Evolutionary conservation across 257 asterid species (phyloP), one percentile per base, ranked within the genome.

Genomic region (Solanum piurae): DNA sequence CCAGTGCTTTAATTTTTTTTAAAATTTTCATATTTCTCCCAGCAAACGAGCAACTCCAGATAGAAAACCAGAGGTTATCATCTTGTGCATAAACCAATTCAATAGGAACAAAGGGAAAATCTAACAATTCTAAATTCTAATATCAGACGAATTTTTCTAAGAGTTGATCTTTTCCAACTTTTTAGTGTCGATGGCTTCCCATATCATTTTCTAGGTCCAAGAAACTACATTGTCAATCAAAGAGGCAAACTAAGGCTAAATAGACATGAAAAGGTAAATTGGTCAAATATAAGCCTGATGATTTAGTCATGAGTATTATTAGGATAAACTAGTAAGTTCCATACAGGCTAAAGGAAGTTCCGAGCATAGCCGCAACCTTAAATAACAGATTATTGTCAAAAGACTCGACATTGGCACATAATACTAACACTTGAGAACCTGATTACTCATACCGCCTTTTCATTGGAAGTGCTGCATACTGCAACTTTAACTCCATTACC

Each of bases 401-500:
- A 79, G 49, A 38, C 52, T 49, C 83, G 5, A 23, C 29, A 86
- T 49, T 37, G 46, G 36, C 69, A 64, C 84, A 83, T 80, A 73
- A 77, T 87, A 86, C 83, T 29, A 76, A 88, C 90, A 87, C 90
- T 49, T 84, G 86, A 84, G 92, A 92, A 92, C 95, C 94, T 91
- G 96, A 86, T 90, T 77, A 88, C 86, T 90, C 99, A 93, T 96
- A 96, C 99, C 98, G 99, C 98, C 97, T 96, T 96, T 93, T 96
- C 99, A 90, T 96, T 96, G 62, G 99, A 96, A 79, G 99, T 96
- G 92, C 99, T 96, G 95, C 99, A 96, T 4, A 96, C 98, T 86
- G 98, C 99, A 90, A 96, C 99, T 85, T 93, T 93, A 52, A 96
- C 94, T 86, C 94, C 98, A 60, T 88, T 94, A 58, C 89, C 94